A percentile compares a stretch with the other conserved stretches of the same genome.
Evolutionary conservation across 2,329 filamentous ascomycete species (phyloP).

Genomic region (Cucurbitaria berberidis): DNA sequence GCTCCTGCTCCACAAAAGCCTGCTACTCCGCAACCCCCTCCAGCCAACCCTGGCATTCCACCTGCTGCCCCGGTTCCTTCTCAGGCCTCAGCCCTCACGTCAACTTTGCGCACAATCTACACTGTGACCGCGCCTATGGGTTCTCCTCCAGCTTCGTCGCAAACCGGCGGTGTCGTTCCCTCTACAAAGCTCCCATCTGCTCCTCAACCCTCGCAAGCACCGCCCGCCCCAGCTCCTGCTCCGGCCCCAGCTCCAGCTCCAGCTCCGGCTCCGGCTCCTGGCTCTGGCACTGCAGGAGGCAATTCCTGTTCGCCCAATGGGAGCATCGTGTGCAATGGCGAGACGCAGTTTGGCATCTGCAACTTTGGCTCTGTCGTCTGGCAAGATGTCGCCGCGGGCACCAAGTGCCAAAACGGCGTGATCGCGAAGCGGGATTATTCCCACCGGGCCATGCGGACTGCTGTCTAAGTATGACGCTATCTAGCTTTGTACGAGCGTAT

Average conservation of each 20-base stretch:
- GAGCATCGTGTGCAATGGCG: constrained; percentile 46
- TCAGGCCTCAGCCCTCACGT: constrained; percentile 13
- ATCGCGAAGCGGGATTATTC: constrained; percentile 41
- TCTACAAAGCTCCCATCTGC: background rate
- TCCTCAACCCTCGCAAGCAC: constrained; percentile 2
- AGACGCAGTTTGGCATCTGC: constrained; percentile 50
- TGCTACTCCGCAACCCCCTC: constrained; percentile 3
- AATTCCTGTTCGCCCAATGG: constrained; percentile 44
- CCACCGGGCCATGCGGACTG: constrained; percentile 5
- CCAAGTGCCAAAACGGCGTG: constrained; percentile 48
- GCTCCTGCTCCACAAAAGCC: constrained; percentile 5
- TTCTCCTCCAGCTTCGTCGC: constrained; percentile 2
- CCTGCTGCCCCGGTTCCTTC: constrained; percentile 6
- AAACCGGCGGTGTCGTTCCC: background rate
- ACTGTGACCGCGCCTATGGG: constrained; percentile 31
- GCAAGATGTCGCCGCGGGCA: constrained; percentile 52
- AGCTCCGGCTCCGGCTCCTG: background rate
- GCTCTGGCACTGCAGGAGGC: constrained; percentile 9
- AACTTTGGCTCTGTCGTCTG: constrained; percentile 48
- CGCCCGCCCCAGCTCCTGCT: no score
- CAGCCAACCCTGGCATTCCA: constrained; percentile 7
- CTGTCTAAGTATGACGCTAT: background rate
- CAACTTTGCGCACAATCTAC: constrained; percentile 25
- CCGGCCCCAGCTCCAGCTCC: constrained; percentile 3
- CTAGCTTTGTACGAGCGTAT: background rate